These are phyloP conservation scores for Macrophomina pseudophaseolina DNA, from an alignment of 2,329 filamentous ascomycete species.

Conservation along the genomic window DNA sequence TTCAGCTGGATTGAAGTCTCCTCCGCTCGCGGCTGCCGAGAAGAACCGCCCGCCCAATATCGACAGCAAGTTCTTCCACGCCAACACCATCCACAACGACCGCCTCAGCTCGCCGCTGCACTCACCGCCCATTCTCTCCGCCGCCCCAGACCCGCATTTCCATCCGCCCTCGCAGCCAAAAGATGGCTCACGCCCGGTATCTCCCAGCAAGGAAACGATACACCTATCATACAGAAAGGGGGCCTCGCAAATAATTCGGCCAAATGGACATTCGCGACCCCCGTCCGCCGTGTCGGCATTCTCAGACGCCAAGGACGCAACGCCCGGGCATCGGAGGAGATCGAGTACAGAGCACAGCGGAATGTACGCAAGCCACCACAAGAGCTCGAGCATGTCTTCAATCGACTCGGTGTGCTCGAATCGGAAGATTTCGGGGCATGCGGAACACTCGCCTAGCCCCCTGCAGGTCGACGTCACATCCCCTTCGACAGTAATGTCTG, in stretches of 20 bases:
- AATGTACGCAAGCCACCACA: conserved; percentile 40
- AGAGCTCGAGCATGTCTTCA: conserved; percentile 52
- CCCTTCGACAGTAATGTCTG: conserved; percentile 24
- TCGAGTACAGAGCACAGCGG: conserved; percentile 41
- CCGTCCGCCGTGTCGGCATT: conserved; percentile 35
- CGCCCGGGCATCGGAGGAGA: conserved; percentile 32
- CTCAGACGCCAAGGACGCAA: conserved; percentile 15
- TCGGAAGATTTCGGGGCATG: conserved; percentile 5
- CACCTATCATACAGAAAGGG: conserved; percentile 57
- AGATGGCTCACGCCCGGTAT: conserved; percentile 43
- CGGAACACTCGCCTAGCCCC: conserved; percentile 38
- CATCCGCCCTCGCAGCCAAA: conserved; percentile 30
- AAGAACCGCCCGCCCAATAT: conserved; percentile 31
- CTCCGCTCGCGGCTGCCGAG: conserved; percentile 40
- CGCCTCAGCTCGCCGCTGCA: conserved; percentile 39
- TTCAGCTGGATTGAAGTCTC: conserved; percentile 37
- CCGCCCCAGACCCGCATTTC: conserved; percentile 35
- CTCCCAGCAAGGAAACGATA: conserved; percentile 54
- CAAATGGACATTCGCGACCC: conserved; percentile 38
- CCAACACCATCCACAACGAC: conserved; percentile 59
- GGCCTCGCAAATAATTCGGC: conserved; percentile 54
- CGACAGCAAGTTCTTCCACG: conserved; percentile 73
- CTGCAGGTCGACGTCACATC: conserved; percentile 34
- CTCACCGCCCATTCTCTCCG: conserved; percentile 38
- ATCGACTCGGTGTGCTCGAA: conserved; percentile 46